These are phyloP conservation scores for Prunus padus DNA, from an alignment of 306 rosid genomes.

Conservation along the genomic window DNA sequence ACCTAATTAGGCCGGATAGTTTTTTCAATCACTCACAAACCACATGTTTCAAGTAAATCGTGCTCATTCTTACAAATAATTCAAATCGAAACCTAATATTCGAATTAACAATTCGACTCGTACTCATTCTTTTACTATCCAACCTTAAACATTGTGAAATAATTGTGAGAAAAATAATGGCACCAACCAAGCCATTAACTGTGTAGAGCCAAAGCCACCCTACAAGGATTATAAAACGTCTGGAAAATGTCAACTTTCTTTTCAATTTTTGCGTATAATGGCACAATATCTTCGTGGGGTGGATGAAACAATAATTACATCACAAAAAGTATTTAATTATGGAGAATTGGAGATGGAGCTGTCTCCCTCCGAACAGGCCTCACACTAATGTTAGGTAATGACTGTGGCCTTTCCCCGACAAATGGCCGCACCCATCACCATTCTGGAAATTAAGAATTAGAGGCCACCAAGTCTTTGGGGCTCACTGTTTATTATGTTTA, in stretches of 20 bases:
- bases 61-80: too few species aligned
- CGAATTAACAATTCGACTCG: too few species aligned
- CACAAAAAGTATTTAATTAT: constrained; percentile 28
- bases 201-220: constrained; percentile 8
- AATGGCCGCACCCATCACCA: constrained; percentile 39
- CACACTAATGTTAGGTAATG: constrained; percentile 26
- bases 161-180: too few species aligned
- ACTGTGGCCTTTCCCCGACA: constrained; percentile 42
- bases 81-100: too few species aligned
- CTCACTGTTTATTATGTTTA: not conserved
- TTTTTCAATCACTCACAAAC: too few species aligned
- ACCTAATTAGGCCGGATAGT: too few species aligned
- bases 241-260: not conserved
- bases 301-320: constrained; percentile 16
- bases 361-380: constrained; percentile 40
- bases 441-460: constrained; percentile 8
- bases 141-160: too few species aligned
- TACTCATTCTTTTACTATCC: too few species aligned
- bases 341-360: constrained; percentile 21
- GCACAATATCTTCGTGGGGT: constrained; percentile 21
- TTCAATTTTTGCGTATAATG: not conserved
- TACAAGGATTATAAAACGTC: not conserved
- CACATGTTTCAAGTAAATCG: too few species aligned
- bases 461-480: not conserved
- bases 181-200: not conserved